Evolutionary conservation across 208 protist genomes (phyloP), one percentile per base, ranked within the genome.

Genomic region (Acanthamoeba quina): DNA sequence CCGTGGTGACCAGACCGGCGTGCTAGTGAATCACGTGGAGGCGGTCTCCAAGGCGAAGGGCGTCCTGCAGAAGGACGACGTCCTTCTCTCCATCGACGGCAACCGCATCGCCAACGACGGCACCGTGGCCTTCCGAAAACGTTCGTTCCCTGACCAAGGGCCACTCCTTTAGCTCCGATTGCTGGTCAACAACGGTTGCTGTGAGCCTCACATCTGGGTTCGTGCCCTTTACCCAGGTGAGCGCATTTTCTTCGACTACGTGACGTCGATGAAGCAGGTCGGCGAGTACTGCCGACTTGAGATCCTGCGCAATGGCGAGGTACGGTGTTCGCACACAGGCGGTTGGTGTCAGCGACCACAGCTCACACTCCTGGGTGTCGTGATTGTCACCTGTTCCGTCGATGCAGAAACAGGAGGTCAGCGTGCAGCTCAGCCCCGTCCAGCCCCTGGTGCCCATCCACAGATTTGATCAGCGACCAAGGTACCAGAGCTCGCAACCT

Each of bases 101-200:
- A 37, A 72, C 37, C 29, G 21, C 89, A 94, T 96, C 52, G 95
- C 72, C 19, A 96, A 96, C 74, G 95, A 96, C 68, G 95, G 94
- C n/a, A 96, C 95, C 9, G 76, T 96, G 11, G 41, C 88, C 19
- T 96, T 96, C 58, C 68, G 95, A 5, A 68, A 78, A 85, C 70
- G 94, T 74, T 31, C 78, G 78, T 62, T 62, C 37, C 37, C 37
- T 62, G 1, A 62, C 24, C 24, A 26, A 62, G 58, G 29, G 13
- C 17, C n/a, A n/a, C n/a, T 82, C n/a, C 37, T 13, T 72, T n/a
- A 37, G 21, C 29, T 0, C 64, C 64, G 0, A 37, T n/a, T 21
- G 21, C 41, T 47, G 41, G 41, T 0, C 41, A 47, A 47, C 41
- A 4, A 4, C 10, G 37, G 13, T 80, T 80, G 19, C 29, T 52